Percentiles rank a stretch among this genome's conserved stretches.
Conservation (phyloP, 371 early-diverging fungal species). For the Actinomortierella wolfii region DNA sequence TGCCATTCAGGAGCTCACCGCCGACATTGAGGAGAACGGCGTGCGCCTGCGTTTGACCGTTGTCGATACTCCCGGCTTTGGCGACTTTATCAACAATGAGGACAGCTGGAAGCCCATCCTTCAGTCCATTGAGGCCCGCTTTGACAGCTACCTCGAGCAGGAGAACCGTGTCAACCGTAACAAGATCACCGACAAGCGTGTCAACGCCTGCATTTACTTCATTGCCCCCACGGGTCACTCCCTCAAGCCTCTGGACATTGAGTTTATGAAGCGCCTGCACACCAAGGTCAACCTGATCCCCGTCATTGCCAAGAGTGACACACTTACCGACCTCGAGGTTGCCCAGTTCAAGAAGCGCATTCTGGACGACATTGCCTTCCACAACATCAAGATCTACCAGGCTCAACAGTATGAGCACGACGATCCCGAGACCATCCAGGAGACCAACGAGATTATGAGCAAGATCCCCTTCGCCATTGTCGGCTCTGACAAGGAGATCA, state of each 20-base stretch:
- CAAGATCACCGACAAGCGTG: slow-evolving; percentile 88
- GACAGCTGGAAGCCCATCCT: slow-evolving; percentile 96
- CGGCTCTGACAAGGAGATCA: slow-evolving; percentile 91
- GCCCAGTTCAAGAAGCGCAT: slow-evolving; percentile 91
- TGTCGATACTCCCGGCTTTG: slow-evolving; percentile 95
- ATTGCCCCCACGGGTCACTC: slow-evolving; percentile 96
- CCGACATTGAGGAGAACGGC: slow-evolving; percentile 87
- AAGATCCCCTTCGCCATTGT: slow-evolving; percentile 97
- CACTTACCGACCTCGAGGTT: slow-evolving; percentile 95
- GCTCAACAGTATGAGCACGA: slow-evolving; percentile 92
- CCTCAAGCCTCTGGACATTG: slow-evolving; percentile 92
- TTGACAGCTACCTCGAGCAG: slow-evolving; percentile 94
- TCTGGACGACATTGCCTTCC: slow-evolving; percentile 88
- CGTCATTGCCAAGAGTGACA: slow-evolving; percentile 98
- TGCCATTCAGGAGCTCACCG: slow-evolving; percentile 91
- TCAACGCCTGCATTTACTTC: slow-evolving; percentile 98
- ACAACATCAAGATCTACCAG: slow-evolving; percentile 94
- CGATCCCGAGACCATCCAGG: slow-evolving; percentile 92
- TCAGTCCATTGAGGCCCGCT: slow-evolving; percentile 94
- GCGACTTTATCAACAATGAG: slow-evolving; percentile 95
- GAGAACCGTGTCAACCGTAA: slow-evolving; percentile 90
- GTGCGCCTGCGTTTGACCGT: slow-evolving; percentile 94
- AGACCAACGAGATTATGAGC: slow-evolving; percentile 92
- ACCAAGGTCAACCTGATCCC: slow-evolving; percentile 97
- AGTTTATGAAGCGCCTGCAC: slow-evolving; percentile 94